phyloP scores from a whole-genome alignment of 2,329 filamentous ascomycete genomes.

The Xylariaceae sp. region DNA sequence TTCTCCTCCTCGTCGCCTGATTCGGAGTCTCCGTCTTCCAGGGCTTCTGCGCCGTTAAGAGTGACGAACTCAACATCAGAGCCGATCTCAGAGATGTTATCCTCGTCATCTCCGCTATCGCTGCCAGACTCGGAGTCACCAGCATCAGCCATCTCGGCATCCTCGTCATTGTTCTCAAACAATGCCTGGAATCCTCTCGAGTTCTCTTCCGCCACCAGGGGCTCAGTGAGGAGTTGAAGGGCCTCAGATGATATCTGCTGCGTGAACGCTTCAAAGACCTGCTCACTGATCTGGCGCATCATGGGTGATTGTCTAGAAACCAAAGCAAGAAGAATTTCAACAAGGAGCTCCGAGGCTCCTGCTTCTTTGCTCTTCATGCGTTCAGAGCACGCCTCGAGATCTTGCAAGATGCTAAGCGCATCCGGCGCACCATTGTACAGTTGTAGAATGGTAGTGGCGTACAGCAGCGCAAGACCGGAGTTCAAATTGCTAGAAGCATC shows the following conservation, averaged over 20 bases:
- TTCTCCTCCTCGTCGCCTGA: constrained; percentile 36
- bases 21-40: constrained; percentile 35
- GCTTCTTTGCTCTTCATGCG: constrained; percentile 55
- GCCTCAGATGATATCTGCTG: constrained; percentile 67
- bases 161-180: constrained; percentile 66
- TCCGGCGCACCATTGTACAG: constrained; percentile 87
- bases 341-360: constrained; percentile 63
- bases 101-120: constrained; percentile 39
- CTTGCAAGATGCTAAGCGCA: constrained; percentile 73
- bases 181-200: constrained; percentile 78
- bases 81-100: constrained; percentile 36
- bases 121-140: constrained; percentile 40
- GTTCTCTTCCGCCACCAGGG: constrained; percentile 74
- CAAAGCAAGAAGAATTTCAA: constrained; percentile 88
- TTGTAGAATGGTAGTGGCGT: constrained; percentile 79
- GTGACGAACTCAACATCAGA: constrained; percentile 40
- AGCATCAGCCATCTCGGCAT: constrained; percentile 48
- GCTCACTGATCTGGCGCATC: constrained; percentile 78
- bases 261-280: constrained; percentile 82
- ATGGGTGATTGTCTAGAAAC: constrained; percentile 78
- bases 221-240: constrained; percentile 59
- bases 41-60: constrained; percentile 38
- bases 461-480: constrained; percentile 67
- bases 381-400: constrained; percentile 71
- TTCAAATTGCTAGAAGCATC: constrained; percentile 43